A percentile compares a stretch with the other conserved stretches of the same genome.
Conservation (phyloP, 2,329 filamentous ascomycete genomes). For the Magnaporthiopsis poae region DNA sequence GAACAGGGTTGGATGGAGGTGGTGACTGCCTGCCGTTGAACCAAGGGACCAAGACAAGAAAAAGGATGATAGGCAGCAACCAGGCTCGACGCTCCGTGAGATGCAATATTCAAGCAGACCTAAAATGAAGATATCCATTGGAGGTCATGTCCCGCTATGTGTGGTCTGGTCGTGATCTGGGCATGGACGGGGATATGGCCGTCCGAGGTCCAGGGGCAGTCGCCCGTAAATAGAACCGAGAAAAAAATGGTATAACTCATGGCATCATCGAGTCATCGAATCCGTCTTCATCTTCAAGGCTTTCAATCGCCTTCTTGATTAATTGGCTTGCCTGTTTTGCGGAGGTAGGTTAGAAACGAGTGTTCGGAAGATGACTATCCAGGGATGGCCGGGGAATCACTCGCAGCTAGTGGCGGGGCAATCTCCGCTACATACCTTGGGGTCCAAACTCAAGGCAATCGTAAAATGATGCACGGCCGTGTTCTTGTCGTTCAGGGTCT, state of each 20-base stretch:
- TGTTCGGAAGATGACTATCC: not conserved
- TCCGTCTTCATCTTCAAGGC: slow-evolving; percentile 69
- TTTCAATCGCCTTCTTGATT: slow-evolving; percentile 95
- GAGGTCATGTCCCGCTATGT: not conserved
- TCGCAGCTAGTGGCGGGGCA: not conserved
- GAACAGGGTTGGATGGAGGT: not conserved
- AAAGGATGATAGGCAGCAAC: not conserved
- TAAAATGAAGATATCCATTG: not conserved
- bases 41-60: not conserved
- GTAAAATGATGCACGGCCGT: slow-evolving; percentile 89
- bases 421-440: slow-evolving; percentile 64
- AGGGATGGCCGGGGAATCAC: not conserved
- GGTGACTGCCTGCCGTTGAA: not conserved
- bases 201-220: not conserved
- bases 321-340: slow-evolving; percentile 65
- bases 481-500: slow-evolving; percentile 60
- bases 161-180: not conserved
- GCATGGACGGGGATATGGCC: not conserved
- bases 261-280: slow-evolving; percentile 57
- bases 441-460: slow-evolving; percentile 87
- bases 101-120: not conserved
- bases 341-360: not conserved
- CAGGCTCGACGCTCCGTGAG: not conserved
- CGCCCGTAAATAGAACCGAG: not conserved
- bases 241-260: slow-evolving; percentile 24